Conservation (phyloP, 2,329 filamentous ascomycete species). For the Aspergillus novofumigatus region DNA sequence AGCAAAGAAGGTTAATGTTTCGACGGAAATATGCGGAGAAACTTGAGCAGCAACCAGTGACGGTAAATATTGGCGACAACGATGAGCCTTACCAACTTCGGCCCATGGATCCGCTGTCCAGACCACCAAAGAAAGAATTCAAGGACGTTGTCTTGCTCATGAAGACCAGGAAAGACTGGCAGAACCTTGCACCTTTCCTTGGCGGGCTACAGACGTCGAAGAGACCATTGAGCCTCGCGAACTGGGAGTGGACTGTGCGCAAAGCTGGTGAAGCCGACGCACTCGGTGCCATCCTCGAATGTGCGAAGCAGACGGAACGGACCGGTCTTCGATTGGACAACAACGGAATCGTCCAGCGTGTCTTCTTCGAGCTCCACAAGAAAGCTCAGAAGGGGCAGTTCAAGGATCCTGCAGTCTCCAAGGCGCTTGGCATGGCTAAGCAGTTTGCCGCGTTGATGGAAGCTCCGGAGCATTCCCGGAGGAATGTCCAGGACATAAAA, state of each 20-base stretch:
- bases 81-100: constrained; percentile 38
- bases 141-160: constrained; percentile 32
- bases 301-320: constrained; percentile 29
- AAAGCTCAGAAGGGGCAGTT: constrained; percentile 32
- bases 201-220: constrained; percentile 32
- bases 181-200: constrained; percentile 40
- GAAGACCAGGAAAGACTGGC: constrained; percentile 36
- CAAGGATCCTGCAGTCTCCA: constrained; percentile 26
- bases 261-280: constrained; percentile 34
- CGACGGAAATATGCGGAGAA: constrained; percentile 31
- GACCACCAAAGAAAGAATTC: constrained; percentile 32
- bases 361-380: constrained; percentile 37
- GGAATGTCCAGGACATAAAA: constrained; percentile 11
- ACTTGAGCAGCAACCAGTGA: constrained; percentile 38
- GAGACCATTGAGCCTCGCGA: constrained; percentile 18
- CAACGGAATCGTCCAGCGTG: constrained; percentile 23
- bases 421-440: constrained; percentile 31
- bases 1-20: constrained; percentile 39
- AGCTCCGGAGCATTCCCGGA: constrained; percentile 23
- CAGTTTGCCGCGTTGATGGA: constrained; percentile 35
- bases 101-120: constrained; percentile 30
- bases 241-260: constrained; percentile 35
- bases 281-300: constrained; percentile 33
- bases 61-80: constrained; percentile 34
- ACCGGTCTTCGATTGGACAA: constrained; percentile 36